A percentile compares a stretch with the other conserved stretches of the same genome.
Conservation (phyloP, 106 monocot genomes). For the Agapanthus africanus region DNA sequence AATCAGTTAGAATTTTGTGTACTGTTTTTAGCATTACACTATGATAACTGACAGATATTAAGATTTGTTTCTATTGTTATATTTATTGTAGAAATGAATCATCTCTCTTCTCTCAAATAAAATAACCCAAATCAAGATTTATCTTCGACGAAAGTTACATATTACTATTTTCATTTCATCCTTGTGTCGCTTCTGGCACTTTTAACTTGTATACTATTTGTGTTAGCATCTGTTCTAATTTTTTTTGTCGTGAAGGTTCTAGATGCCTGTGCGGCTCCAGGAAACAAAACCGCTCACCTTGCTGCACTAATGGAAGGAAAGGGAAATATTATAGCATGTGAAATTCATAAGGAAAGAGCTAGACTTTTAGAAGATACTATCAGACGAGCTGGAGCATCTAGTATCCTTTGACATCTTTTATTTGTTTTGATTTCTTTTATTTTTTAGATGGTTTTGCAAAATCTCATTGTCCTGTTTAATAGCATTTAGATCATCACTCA, state of each 20-base stretch:
- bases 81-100: too few species aligned
- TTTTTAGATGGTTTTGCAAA: slow-evolving; percentile 94
- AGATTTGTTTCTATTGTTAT: not conserved
- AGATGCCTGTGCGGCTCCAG: slow-evolving; percentile 98
- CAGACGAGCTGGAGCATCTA: slow-evolving; percentile 67
- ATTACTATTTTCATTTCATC: not conserved
- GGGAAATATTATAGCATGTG: slow-evolving; percentile 80
- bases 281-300: slow-evolving; percentile 95
- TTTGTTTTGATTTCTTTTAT: not conserved
- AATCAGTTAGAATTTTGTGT: not conserved
- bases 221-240: too few species aligned
- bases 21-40: not conserved
- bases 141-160: not conserved
- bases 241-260: too few species aligned
- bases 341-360: slow-evolving; percentile 60
- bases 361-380: slow-evolving; percentile 52
- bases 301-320: slow-evolving; percentile 84
- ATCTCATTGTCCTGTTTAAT: slow-evolving; percentile 34
- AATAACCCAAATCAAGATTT: too few species aligned
- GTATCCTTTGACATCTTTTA: slow-evolving; percentile 32
- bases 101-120: too few species aligned
- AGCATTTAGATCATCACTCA: too few species aligned
- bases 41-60: not conserved
- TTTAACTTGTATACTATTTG: too few species aligned
- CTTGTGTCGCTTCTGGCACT: not conserved